Conservation (phyloP, 2,329 filamentous ascomycete genomes). For the Fusarium bactridioides region DNA sequence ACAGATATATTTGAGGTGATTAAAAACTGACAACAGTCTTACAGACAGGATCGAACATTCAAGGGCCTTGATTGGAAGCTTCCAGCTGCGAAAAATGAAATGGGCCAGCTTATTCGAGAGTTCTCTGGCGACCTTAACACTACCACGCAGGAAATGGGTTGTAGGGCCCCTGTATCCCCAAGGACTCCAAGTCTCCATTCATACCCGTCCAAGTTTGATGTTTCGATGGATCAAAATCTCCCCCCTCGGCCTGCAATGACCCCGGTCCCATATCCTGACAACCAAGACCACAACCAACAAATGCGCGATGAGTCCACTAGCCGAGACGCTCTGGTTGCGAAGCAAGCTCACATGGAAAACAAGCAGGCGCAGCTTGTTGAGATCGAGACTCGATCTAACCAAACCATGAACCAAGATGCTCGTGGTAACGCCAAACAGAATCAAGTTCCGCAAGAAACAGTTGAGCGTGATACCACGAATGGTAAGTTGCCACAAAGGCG, state of each 20-base stretch:
- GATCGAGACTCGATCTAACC: background rate
- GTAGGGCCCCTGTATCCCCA: background rate
- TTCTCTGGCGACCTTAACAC: background rate
- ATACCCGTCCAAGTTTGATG: slow-evolving; percentile 36
- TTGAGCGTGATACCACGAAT: background rate
- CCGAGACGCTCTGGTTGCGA: background rate
- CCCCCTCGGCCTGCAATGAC: background rate
- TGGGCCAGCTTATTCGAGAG: background rate
- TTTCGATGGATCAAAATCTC: slow-evolving; percentile 39
- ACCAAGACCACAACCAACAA: background rate
- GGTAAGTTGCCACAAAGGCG: background rate
- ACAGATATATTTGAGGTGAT: background rate
- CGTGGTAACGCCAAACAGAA: background rate
- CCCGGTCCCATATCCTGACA: background rate
- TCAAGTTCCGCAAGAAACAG: background rate
- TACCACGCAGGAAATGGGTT: background rate
- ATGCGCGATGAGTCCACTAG: background rate
- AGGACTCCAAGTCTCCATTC: background rate
- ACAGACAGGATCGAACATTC: background rate
- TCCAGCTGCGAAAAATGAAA: background rate
- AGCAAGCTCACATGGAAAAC: background rate
- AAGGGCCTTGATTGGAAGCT: slow-evolving; percentile 13
- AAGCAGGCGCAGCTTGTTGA: background rate
- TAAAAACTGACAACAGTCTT: background rate
- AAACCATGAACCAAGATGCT: background rate